phyloP scores from a whole-genome alignment of 345 rosid species.

The Ceriops tagal region DNA sequence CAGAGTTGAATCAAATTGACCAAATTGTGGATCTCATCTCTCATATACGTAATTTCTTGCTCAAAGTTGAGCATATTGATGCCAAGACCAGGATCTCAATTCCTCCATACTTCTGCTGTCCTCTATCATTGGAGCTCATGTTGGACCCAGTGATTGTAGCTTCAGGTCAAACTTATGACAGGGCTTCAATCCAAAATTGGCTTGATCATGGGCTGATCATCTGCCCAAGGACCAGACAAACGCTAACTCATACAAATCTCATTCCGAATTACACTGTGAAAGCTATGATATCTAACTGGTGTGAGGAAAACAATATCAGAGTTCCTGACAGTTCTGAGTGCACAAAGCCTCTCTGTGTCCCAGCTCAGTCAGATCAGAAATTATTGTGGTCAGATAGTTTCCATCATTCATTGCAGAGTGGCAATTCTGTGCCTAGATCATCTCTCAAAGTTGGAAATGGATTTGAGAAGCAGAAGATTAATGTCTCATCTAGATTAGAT shows the following conservation, averaged over 20 bases:
- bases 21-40: constrained; percentile 53
- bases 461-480: constrained; percentile 55
- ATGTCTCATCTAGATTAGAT: constrained; percentile 41
- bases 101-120: constrained; percentile 82
- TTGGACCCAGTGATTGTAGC: constrained; percentile 88
- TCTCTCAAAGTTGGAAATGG: constrained; percentile 54
- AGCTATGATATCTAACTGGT: constrained; percentile 85
- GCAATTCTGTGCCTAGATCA: constrained; percentile 61
- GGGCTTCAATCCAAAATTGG: constrained; percentile 85
- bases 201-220: constrained; percentile 66
- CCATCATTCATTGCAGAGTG: constrained; percentile 41
- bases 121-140: constrained; percentile 88
- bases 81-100: constrained; percentile 50
- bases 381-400: constrained; percentile 49
- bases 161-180: constrained; percentile 94
- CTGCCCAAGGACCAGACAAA: constrained; percentile 82
- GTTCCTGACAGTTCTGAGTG: constrained; percentile 30
- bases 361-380: constrained; percentile 42
- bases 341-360: constrained; percentile 30
- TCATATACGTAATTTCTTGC: constrained; percentile 63
- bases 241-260: constrained; percentile 64
- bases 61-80: constrained; percentile 50
- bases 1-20: constrained; percentile 38
- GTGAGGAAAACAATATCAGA: constrained; percentile 55
- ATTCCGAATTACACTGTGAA: constrained; percentile 90